Evolutionary conservation across 2,329 filamentous ascomycete species (phyloP).

Genomic region (Fonsecaea pedrosoi): DNA sequence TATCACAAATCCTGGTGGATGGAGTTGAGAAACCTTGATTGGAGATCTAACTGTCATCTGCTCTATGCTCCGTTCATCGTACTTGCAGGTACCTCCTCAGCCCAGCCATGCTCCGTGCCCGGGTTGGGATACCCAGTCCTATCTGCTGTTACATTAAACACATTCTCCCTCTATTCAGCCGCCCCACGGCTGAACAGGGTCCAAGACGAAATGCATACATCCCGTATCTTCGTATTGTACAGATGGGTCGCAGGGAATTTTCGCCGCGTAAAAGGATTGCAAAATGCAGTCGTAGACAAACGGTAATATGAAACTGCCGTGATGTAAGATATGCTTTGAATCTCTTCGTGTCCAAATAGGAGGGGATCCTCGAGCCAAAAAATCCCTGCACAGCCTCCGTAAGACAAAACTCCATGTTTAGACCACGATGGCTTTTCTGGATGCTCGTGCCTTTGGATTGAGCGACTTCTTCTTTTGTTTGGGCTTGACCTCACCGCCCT

Average conservation of each 20-base stretch:
- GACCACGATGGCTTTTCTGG: constrained; percentile 29
- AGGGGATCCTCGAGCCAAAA: neutral
- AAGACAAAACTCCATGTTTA: neutral
- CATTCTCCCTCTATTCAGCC: neutral
- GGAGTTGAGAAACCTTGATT: constrained; percentile 22
- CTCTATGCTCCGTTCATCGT: constrained; percentile 21
- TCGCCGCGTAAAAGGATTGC: neutral
- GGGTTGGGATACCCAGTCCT: neutral
- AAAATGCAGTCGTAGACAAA: neutral
- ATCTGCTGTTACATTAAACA: constrained; percentile 7
- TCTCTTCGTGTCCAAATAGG: neutral
- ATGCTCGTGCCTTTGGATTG: constrained; percentile 38
- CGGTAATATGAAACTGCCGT: neutral
- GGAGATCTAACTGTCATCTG: constrained; percentile 19
- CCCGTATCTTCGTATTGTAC: constrained; percentile 2
- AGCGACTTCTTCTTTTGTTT: constrained; percentile 50
- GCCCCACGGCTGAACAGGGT: constrained; percentile 2
- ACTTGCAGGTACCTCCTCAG: constrained; percentile 3
- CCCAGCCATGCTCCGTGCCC: neutral
- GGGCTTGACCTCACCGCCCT: constrained; percentile 64
- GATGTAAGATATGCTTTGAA: neutral
- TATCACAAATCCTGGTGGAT: neutral
- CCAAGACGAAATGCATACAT: constrained; percentile 6
- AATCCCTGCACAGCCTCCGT: neutral
- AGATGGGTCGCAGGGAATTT: neutral